These are phyloP conservation scores for Beauveria asiatica DNA, from an alignment of 2,329 filamentous ascomycete species.

Conservation along the genomic window DNA sequence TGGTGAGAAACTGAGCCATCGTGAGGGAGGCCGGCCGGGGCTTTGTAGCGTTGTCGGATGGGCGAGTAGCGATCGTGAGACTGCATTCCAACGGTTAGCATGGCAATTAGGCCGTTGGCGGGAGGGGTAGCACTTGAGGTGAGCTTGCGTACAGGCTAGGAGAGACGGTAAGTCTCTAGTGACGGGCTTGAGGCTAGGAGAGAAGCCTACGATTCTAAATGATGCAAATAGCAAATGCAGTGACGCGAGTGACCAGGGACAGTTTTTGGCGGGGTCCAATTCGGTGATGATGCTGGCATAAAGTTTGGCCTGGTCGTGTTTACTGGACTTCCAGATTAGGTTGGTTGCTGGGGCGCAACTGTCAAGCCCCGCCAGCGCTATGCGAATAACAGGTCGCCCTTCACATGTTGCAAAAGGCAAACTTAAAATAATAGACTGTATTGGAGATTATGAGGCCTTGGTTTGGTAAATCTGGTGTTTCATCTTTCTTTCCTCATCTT, in stretches of 20 bases:
- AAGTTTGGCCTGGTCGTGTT: slow-evolving; percentile 7
- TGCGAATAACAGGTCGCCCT: too few species aligned
- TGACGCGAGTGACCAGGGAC: not conserved
- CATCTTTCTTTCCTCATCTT: too few species aligned
- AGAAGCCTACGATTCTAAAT: not conserved
- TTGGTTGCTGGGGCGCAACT: slow-evolving; percentile 11
- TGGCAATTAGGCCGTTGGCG: slow-evolving; percentile 23
- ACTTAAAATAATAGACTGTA: too few species aligned
- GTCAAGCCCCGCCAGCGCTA: not conserved
- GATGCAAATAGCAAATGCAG: slow-evolving; percentile 1
- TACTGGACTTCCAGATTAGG: slow-evolving; percentile 13
- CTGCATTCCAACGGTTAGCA: slow-evolving; percentile 35
- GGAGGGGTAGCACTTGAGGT: not conserved
- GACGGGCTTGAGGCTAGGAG: not conserved
- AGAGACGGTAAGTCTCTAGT: too few species aligned
- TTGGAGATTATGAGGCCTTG: too few species aligned
- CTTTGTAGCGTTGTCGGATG: slow-evolving; percentile 10
- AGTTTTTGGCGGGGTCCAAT: not conserved
- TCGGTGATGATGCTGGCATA: slow-evolving; percentile 6
- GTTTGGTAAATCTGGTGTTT: too few species aligned
- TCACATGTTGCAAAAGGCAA: too few species aligned
- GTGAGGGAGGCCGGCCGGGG: slow-evolving; percentile 12
- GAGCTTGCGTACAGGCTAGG: not conserved
- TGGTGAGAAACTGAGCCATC: slow-evolving; percentile 36
- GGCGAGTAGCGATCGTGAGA: not conserved